phyloP scores from a whole-genome alignment of 2,329 filamentous ascomycete genomes.

The Fusarium tricinctum region DNA sequence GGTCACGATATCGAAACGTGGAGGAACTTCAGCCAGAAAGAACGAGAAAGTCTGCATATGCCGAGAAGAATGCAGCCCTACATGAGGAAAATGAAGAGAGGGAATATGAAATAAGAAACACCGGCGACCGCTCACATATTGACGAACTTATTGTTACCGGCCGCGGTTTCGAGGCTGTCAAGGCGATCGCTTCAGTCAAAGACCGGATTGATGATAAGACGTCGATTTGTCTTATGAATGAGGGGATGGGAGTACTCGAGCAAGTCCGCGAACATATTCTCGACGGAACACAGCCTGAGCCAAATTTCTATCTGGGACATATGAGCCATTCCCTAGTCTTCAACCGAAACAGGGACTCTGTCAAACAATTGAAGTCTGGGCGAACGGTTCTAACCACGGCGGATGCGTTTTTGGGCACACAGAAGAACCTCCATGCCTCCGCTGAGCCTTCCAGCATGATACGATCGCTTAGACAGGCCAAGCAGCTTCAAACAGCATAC shows the following conservation, averaged over 20 bases:
- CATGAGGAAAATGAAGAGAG: slow-evolving; percentile 6
- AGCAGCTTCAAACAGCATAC: slow-evolving; percentile 43
- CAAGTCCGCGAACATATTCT: slow-evolving; percentile 80
- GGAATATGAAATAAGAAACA: neutral
- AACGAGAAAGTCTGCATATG: slow-evolving; percentile 31
- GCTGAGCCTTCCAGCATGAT: slow-evolving; percentile 45
- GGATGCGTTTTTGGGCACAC: slow-evolving; percentile 29
- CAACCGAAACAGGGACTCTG: slow-evolving; percentile 57
- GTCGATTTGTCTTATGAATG: slow-evolving; percentile 82
- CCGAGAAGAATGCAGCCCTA: slow-evolving; percentile 44
- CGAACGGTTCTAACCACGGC: slow-evolving; percentile 51
- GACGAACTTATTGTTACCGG: slow-evolving; percentile 79
- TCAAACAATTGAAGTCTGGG: slow-evolving; percentile 56
- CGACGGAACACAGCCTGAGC: slow-evolving; percentile 72
- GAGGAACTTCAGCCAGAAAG: slow-evolving; percentile 44
- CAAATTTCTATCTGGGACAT: slow-evolving; percentile 81
- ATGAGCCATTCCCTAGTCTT: slow-evolving; percentile 64
- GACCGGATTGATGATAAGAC: slow-evolving; percentile 77
- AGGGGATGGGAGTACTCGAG: slow-evolving; percentile 88
- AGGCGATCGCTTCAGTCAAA: slow-evolving; percentile 71
- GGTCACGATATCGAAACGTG: slow-evolving; percentile 52
- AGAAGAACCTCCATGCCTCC: slow-evolving; percentile 37
- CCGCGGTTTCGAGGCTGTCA: slow-evolving; percentile 64
- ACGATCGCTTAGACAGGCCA: slow-evolving; percentile 34
- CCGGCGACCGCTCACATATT: slow-evolving; percentile 66